Conservation (phyloP, 768 basidiomycete species). For the Russula virescens region DNA sequence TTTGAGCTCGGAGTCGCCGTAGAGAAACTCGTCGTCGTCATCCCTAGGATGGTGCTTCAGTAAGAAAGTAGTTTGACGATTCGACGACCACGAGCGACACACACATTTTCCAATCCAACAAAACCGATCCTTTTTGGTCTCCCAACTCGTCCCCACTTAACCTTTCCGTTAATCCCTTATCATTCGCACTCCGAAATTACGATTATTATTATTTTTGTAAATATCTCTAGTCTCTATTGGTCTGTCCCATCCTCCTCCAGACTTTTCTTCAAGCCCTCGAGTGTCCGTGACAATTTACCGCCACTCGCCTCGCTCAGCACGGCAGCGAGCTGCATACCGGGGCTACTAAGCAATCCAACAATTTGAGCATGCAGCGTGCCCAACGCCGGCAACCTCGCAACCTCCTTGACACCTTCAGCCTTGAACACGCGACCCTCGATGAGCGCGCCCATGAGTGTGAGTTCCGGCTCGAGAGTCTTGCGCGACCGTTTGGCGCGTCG, state of each 20-base stretch:
- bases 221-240: not conserved
- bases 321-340: slow-evolving; percentile 66
- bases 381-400: slow-evolving; percentile 71
- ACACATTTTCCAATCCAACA: slow-evolving; percentile 20
- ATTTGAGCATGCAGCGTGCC: slow-evolving; percentile 76
- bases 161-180: not conserved
- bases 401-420: slow-evolving; percentile 49
- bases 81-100: slow-evolving; percentile 15
- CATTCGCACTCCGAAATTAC: slow-evolving; percentile 13
- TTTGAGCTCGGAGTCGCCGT: slow-evolving; percentile 28
- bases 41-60: slow-evolving; percentile 25
- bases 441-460: slow-evolving; percentile 71
- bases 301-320: slow-evolving; percentile 65
- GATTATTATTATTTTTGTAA: slow-evolving; percentile 6
- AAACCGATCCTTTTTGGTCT: not conserved
- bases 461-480: slow-evolving; percentile 53
- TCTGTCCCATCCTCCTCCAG: slow-evolving; percentile 42
- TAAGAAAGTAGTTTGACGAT: slow-evolving; percentile 6
- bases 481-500: slow-evolving; percentile 56
- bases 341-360: slow-evolving; percentile 75
- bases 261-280: slow-evolving; percentile 68
- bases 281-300: slow-evolving; percentile 59
- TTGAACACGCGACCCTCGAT: slow-evolving; percentile 71
- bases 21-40: slow-evolving; percentile 35
- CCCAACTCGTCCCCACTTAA: not conserved